phyloP scores from a whole-genome alignment of 2,329 filamentous ascomycete species.

The Xylaria sp. region DNA sequence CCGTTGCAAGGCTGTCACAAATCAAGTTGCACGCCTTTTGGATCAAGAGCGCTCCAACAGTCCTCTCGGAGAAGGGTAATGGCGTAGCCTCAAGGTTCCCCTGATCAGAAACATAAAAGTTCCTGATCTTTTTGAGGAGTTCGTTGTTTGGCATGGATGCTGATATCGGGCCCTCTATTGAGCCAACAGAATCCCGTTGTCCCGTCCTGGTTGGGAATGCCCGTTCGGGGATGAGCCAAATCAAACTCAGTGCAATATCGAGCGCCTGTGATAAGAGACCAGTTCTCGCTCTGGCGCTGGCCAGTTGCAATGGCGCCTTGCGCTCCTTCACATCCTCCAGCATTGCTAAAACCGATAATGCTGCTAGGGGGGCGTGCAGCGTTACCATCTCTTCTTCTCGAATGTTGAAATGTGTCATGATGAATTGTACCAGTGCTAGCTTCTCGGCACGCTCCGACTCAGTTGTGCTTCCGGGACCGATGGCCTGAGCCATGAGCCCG shows the following conservation, averaged over 20 bases:
- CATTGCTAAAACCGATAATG: constrained; percentile 66
- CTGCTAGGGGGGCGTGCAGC: constrained; percentile 77
- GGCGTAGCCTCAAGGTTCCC: constrained; percentile 66
- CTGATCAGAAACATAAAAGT: constrained; percentile 72
- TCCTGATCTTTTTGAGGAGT: constrained; percentile 61
- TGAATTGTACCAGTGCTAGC: constrained; percentile 76
- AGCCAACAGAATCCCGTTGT: constrained; percentile 26
- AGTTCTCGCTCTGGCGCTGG: constrained; percentile 26
- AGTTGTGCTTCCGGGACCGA: constrained; percentile 49
- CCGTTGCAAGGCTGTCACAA: constrained; percentile 49
- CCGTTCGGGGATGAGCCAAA: constrained; percentile 67
- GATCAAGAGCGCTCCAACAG: constrained; percentile 65
- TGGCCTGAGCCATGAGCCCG: constrained; percentile 64
- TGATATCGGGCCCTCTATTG: constrained; percentile 33
- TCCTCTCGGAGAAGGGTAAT: constrained; percentile 60
- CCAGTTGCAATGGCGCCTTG: constrained; percentile 23
- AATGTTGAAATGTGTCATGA: constrained; percentile 86
- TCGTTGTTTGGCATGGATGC: constrained; percentile 49
- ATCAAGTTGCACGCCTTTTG: constrained; percentile 59
- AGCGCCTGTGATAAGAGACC: constrained; percentile 40
- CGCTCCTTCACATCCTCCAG: constrained; percentile 55
- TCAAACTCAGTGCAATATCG: constrained; percentile 57
- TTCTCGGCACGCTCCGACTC: constrained; percentile 59
- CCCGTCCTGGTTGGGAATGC: constrained; percentile 52
- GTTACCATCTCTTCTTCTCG: constrained; percentile 95